A percentile compares a stretch with the other conserved stretches of the same genome.
Conservation (phyloP, 805 yeast species). For the Lipomyces oligophaga region DNA sequence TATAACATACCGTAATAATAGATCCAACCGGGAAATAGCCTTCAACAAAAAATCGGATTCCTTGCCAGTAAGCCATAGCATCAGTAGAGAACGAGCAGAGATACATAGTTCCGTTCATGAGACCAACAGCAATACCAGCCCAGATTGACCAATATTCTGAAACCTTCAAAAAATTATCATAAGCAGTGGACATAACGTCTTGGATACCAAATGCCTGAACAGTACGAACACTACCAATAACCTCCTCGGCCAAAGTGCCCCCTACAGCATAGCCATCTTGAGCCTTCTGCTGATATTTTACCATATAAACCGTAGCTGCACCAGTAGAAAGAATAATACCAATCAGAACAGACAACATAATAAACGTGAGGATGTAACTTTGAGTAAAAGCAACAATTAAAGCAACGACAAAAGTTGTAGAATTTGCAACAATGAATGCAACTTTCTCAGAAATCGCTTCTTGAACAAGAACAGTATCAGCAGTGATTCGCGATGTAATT, state of each 20-base stretch:
- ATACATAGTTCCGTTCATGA: constrained; percentile 36
- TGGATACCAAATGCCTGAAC: constrained; percentile 45
- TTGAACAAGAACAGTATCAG: constrained; percentile 42
- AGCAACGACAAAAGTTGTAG: constrained; percentile 42
- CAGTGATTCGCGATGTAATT: constrained; percentile 43
- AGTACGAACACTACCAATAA: constrained; percentile 40
- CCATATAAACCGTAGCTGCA: constrained; percentile 35
- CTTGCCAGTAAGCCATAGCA: constrained; percentile 35
- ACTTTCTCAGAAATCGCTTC: constrained; percentile 44
- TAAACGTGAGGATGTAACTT: constrained; percentile 40
- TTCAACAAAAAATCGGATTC: constrained; percentile 27
- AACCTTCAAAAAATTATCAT: constrained; percentile 34
- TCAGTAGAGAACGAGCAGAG: constrained; percentile 28
- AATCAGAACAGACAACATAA: constrained; percentile 38
- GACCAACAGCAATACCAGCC: constrained; percentile 25
- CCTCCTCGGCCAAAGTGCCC: constrained; percentile 43
- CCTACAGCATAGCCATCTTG: constrained; percentile 24
- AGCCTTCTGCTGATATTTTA: constrained; percentile 16
- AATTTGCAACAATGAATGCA: constrained; percentile 40
- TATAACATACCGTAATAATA: constrained; percentile 20
- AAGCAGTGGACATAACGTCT: constrained; percentile 36
- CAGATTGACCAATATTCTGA: constrained; percentile 30
- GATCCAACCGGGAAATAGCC: constrained; percentile 23
- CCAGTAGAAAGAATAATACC: constrained; percentile 36
- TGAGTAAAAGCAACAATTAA: constrained; percentile 39